Evolutionary conservation across 805 yeast genomes (phyloP).

Genomic region (Maudiozyma pseudohumilis): DNA sequence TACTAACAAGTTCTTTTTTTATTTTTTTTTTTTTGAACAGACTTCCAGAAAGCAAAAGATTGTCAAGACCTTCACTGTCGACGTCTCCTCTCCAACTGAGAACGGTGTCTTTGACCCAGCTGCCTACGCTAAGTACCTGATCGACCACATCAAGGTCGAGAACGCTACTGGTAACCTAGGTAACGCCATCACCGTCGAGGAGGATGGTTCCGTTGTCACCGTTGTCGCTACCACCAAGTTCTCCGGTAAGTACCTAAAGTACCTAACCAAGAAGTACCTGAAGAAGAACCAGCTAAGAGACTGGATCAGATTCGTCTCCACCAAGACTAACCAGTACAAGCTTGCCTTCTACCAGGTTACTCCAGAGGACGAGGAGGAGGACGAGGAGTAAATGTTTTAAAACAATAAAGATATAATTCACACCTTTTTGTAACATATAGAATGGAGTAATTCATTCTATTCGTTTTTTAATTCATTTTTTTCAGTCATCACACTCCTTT

Average conservation of each 20-base stretch:
- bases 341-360: conserved; percentile 98
- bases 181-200: conserved; percentile 82
- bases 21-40: conserved; percentile 32
- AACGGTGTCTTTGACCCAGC: conserved; percentile 97
- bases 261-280: conserved; percentile 98
- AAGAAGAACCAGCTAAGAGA: conserved; percentile 99
- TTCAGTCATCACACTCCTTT: no score
- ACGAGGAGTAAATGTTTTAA: conserved; percentile 46
- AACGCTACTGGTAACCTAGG: conserved; percentile 95
- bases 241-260: conserved; percentile 99
- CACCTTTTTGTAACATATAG: no score
- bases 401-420: conserved; percentile 1
- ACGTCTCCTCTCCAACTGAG: conserved; percentile 94
- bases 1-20: background rate
- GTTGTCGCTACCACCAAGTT: conserved; percentile 84
- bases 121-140: conserved; percentile 93
- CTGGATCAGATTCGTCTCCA: conserved; percentile 98
- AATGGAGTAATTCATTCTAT: no score
- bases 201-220: conserved; percentile 82
- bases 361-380: conserved; percentile 84
- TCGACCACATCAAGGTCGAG: conserved; percentile 98
- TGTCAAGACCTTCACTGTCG: conserved; percentile 87
- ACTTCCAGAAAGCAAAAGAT: conserved; percentile 75
- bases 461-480: no score
- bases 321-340: conserved; percentile 90